Base-by-base conservation (phyloP, 306 rosid genomes). In the Begonia fuchsioides region DNA sequence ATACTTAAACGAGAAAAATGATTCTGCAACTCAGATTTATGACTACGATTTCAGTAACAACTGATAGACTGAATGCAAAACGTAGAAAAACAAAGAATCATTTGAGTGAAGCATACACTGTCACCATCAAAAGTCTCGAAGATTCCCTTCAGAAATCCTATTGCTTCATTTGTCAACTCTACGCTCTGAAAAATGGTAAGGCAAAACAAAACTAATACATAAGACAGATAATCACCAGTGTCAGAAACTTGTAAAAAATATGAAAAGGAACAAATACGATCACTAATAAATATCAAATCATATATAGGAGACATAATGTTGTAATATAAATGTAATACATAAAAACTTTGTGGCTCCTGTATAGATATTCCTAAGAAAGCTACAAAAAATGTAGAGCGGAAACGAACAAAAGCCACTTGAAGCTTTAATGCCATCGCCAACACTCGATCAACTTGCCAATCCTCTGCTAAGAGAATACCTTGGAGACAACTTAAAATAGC, bases 121-220 rank as follows among this genome's bases (percentile, higher is more conserved):
- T 85, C 92, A 54, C 61, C 61, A 59, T 79, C 92, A 73, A 51
- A 85, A 51, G 71, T 62, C 20, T 90, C 93, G 69, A 90, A 81
- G 59, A 76, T 79, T 55, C 78, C 73, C 76, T 54, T 85, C 59
- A 90, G 75, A 72, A 75, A 90, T 10, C 85, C 96, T 12, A 82
- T 48, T 51, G 94, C 95, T 65, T 85, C 98, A 71, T 66, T 85
- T 57, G 98, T 85, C 71, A 90, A 73, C 87, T 90, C 98, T 76
- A 90, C 81, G 54, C 92, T 90, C 98, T 85, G 79, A 76, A 76
- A 75, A 13, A 38, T 75, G 17, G 51, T 39, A 50, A 47, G 61
- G 66, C 17, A 61, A 13, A 47, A 52, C 12, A 43, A 50, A 64
- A 43, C 16, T 32, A 41, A 10, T n/a, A n/a, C n/a, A 10, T 51